Percentiles rank a stretch among this genome's conserved stretches.
Conservation (phyloP, 192 early-diverging fungal species). For the Backusella macrospora region DNA sequence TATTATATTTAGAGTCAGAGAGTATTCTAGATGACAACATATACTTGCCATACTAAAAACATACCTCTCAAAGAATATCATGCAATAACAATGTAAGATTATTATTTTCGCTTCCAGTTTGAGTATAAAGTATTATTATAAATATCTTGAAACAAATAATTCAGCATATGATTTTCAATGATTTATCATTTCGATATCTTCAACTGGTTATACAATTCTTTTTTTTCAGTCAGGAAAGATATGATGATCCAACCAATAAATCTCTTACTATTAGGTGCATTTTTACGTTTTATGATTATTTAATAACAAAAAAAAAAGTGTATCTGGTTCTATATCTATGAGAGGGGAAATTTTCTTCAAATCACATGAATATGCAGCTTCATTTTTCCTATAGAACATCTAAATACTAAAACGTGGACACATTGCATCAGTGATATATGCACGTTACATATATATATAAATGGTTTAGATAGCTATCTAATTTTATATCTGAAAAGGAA, state of each 20-base stretch:
- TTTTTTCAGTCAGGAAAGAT: not conserved
- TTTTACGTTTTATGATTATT: not conserved
- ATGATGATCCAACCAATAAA: not conserved
- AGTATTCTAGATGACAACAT: not conserved
- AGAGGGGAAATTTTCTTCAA: not conserved
- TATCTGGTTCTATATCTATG: not conserved
- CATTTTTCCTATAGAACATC: not conserved
- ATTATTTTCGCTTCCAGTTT: not conserved
- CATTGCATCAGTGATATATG: not conserved
- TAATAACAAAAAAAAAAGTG: not conserved
- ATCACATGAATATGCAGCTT: not conserved
- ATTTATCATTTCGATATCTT: not conserved
- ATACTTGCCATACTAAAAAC: not conserved
- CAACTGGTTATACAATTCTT: not conserved
- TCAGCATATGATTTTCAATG: not conserved
- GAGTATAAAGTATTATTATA: too few relatives aligned
- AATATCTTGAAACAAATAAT: not conserved
- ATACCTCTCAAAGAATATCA: not conserved
- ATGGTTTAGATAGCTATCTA: too few relatives aligned
- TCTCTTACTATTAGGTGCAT: not conserved
- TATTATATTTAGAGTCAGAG: not conserved
- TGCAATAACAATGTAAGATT: not conserved
- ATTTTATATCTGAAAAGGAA: too few relatives aligned
- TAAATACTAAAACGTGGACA: conserved; percentile 3
- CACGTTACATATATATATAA: not conserved